These are phyloP conservation scores for Osmanthus fragrans DNA, from an alignment of 257 asterid genomes.

Conservation along the genomic window DNA sequence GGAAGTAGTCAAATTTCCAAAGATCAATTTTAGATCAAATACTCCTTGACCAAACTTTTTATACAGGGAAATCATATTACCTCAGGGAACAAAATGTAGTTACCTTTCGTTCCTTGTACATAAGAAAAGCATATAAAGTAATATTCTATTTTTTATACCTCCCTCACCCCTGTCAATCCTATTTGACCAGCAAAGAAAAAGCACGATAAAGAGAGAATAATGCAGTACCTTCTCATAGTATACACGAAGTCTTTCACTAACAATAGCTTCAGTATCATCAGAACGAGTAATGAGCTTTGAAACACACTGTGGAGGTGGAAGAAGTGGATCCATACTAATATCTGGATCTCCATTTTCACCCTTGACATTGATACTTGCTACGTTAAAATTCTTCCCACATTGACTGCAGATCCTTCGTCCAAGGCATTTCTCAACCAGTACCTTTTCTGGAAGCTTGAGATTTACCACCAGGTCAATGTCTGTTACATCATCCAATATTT, in stretches of 20 bases:
- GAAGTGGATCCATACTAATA: conserved; percentile 89
- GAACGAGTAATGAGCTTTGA: conserved; percentile 89
- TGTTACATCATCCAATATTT: conserved; percentile 85
- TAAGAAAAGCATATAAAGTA: background rate
- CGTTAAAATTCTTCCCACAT: conserved; percentile 93
- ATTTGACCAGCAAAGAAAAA: background rate
- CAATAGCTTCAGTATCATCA: conserved; percentile 86
- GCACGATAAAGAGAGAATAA: background rate
- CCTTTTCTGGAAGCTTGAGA: conserved; percentile 92
- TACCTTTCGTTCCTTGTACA: background rate
- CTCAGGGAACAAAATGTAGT: background rate
- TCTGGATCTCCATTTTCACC: conserved; percentile 92
- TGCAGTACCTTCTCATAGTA: conserved; percentile 79
- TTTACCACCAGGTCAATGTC: conserved; percentile 93
- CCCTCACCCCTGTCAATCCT: background rate
- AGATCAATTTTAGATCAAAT: background rate
- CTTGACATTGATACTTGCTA: conserved; percentile 71
- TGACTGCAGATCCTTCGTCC: conserved; percentile 88
- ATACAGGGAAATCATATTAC: background rate
- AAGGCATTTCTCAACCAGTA: conserved; percentile 86
- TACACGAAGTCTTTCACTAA: conserved; percentile 74
- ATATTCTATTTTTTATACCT: background rate
- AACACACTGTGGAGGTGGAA: conserved; percentile 74
- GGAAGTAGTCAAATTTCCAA: background rate
- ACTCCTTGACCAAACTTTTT: background rate